Percentiles rank a stretch among this genome's conserved stretches.
Evolutionary conservation across 257 asterid species (phyloP).

Genomic region (Lavandula angustifolia): DNA sequence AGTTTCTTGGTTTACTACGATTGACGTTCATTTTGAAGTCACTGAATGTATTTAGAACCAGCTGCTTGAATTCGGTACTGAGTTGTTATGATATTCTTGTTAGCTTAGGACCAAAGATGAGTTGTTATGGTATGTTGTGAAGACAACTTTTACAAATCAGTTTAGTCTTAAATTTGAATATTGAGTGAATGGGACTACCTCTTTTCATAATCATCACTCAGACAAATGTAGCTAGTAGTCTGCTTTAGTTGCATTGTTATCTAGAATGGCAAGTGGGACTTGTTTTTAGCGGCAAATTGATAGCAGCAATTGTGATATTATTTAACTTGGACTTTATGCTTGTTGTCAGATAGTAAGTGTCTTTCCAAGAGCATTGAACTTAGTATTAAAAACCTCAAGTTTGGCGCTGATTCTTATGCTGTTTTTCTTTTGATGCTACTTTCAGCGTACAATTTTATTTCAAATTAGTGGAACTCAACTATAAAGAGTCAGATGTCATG

Average conservation of each 20-base stretch:
- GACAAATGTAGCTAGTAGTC: constrained; percentile 1
- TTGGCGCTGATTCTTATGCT: not conserved
- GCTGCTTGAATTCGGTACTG: constrained; percentile 5
- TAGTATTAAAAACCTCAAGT: constrained; percentile 15
- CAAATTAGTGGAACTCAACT: constrained; percentile 12
- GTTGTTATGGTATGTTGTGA: not conserved
- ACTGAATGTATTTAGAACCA: not conserved
- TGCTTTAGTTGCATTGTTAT: not conserved
- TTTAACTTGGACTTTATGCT: constrained; percentile 8
- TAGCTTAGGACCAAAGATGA: not conserved
- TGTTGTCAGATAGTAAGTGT: not conserved
- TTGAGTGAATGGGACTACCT: constrained; percentile 12
- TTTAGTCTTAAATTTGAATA: constrained; percentile 5
- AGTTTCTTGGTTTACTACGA: not conserved
- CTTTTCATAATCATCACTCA: constrained; percentile 4
- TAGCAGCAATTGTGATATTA: constrained; percentile 1
- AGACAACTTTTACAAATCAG: not conserved
- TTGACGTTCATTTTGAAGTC: not conserved
- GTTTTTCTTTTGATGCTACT: not conserved
- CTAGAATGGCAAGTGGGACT: not conserved
- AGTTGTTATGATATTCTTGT: not conserved
- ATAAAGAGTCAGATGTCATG: constrained; percentile 5
- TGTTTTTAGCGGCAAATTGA: not conserved
- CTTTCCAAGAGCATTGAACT: constrained; percentile 6
- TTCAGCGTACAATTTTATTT: constrained; percentile 1